These are phyloP conservation scores for Cryptococcus neoformans DNA, from an alignment of 1,284 basidiomycete species.

Conservation along the genomic window DNA sequence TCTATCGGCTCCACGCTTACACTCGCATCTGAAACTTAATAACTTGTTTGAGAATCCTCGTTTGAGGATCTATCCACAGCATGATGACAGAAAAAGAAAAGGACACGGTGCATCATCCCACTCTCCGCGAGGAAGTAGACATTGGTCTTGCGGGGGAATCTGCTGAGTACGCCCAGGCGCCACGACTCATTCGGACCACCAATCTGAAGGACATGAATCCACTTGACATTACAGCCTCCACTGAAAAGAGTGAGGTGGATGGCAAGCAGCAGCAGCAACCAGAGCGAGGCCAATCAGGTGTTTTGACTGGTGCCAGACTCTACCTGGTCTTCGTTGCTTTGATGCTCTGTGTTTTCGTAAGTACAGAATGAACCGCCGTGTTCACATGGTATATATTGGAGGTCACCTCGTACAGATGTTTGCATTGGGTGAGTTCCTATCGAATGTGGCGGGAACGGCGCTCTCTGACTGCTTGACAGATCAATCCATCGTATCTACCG, in stretches of 20 bases:
- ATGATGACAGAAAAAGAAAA: no score
- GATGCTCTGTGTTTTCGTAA: conserved; percentile 45
- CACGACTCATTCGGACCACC: conserved; percentile 9
- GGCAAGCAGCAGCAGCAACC: conserved; percentile 3
- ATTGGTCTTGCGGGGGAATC: conserved; percentile 12
- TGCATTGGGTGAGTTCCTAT: conserved; percentile 12
- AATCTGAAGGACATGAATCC: conserved; percentile 2
- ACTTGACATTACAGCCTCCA: conserved; percentile 9
- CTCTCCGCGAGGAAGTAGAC: conserved; percentile 3
- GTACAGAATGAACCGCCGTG: neutral
- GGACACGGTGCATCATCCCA: neutral
- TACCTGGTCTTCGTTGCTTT: conserved; percentile 35
- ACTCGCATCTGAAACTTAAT: no score
- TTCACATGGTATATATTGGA: neutral
- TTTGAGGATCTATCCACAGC: no score
- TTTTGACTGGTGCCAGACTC: conserved; percentile 27
- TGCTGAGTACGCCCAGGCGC: conserved; percentile 9
- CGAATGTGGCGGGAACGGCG: neutral
- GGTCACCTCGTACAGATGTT: conserved; percentile 15
- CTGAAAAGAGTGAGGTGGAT: conserved; percentile 2
- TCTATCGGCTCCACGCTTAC: no score
- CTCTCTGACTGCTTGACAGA: conserved; percentile 24
- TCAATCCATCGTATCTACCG: conserved; percentile 48
- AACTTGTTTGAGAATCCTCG: no score
- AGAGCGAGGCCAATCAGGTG: conserved; percentile 13